Percentiles rank a stretch among this genome's conserved stretches.
phyloP scores from a whole-genome alignment of 2,329 filamentous ascomycete species.

The Arthrobotrys megalospora region DNA sequence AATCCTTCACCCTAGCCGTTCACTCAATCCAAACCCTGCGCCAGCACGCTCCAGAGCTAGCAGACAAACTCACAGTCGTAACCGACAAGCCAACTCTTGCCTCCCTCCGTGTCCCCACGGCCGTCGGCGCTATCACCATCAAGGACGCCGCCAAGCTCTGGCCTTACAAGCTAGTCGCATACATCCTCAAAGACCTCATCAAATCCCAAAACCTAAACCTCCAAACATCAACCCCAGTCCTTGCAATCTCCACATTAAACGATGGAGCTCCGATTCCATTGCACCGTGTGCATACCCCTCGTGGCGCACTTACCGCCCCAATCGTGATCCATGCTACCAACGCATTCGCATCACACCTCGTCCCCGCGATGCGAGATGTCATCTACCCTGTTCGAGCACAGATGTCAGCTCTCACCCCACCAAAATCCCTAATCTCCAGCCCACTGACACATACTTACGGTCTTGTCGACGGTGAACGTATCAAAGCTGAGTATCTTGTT shows the following conservation, averaged over 20 bases:
- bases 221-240: conserved; percentile 80
- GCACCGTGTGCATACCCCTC: conserved; percentile 71
- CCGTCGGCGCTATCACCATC: conserved; percentile 75
- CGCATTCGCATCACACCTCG: conserved; percentile 82
- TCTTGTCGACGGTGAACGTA: conserved; percentile 72
- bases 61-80: conserved; percentile 67
- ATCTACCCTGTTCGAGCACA: conserved; percentile 85
- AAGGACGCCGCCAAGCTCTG: conserved; percentile 80
- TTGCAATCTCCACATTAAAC: conserved; percentile 64
- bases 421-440: conserved; percentile 66
- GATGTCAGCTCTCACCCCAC: conserved; percentile 77
- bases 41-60: conserved; percentile 73
- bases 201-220: conserved; percentile 75
- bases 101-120: conserved; percentile 73
- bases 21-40: conserved; percentile 72
- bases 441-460: conserved; percentile 75
- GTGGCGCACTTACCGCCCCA: conserved; percentile 64
- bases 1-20: conserved; percentile 72
- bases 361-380: conserved; percentile 78
- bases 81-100: conserved; percentile 66
- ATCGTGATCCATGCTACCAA: conserved; percentile 84
- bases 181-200: conserved; percentile 76
- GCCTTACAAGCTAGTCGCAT: conserved; percentile 87
- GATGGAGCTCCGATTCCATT: conserved; percentile 53
- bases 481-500: conserved; percentile 80